phyloP scores from a whole-genome alignment of 2,329 filamentous ascomycete genomes.

The Sporothrix dimorphospora region DNA sequence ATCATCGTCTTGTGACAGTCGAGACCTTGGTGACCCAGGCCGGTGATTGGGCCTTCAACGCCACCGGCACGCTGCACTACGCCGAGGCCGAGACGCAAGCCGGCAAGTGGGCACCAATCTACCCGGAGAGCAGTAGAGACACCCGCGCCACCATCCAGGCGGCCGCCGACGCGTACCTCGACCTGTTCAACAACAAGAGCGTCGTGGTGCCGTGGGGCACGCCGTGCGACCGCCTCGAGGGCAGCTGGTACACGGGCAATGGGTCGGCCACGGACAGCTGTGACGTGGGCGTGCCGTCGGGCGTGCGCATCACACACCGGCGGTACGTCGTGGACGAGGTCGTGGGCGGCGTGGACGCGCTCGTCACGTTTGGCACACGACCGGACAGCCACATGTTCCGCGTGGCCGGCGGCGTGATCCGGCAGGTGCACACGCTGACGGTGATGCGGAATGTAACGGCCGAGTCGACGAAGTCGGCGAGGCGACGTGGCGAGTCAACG shows the following conservation, averaged over 20 bases:
- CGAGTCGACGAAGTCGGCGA: background rate
- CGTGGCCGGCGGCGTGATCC: conserved; percentile 41
- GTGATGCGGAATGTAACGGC: conserved; percentile 33
- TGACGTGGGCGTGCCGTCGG: conserved; percentile 33
- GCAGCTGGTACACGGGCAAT: conserved; percentile 37
- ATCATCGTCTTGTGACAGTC: conserved; percentile 36
- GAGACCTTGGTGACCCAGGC: conserved; percentile 42
- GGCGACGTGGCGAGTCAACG: background rate
- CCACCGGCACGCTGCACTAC: conserved; percentile 41
- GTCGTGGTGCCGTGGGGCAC: conserved; percentile 44
- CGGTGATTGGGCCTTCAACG: conserved; percentile 45
- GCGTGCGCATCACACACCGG: conserved; percentile 34
- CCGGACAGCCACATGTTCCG: conserved; percentile 45
- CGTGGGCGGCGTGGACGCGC: conserved; percentile 38
- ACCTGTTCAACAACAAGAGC: conserved; percentile 43
- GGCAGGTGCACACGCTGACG: conserved; percentile 42
- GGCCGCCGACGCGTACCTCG: conserved; percentile 44
- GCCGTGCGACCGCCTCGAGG: conserved; percentile 41
- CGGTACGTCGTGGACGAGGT: conserved; percentile 39
- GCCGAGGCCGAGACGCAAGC: conserved; percentile 37
- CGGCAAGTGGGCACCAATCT: conserved; percentile 38
- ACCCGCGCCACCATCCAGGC: conserved; percentile 37
- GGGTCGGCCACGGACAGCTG: conserved; percentile 35
- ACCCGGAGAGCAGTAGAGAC: conserved; percentile 35
- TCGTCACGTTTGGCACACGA: conserved; percentile 39